These are phyloP conservation scores for Phellopilus nigrolimitatus DNA, from an alignment of 1,284 basidiomycete species.

Conservation along the genomic window DNA sequence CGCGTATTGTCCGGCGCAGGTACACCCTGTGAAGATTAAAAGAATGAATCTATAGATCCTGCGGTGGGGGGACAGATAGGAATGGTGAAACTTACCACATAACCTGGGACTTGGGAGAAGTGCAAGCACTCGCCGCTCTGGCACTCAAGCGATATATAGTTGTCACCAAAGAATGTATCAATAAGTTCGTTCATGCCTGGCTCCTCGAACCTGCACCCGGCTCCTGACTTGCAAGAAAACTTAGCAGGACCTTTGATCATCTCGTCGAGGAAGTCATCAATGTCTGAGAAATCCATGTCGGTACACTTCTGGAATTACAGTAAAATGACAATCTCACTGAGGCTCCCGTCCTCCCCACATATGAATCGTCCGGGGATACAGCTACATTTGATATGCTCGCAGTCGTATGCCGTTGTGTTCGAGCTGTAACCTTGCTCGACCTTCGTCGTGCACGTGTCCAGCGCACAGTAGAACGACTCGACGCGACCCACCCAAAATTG, in stretches of 20 bases:
- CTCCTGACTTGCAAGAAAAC: constrained; percentile 77
- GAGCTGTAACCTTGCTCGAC: constrained; percentile 51
- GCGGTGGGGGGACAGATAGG: not conserved
- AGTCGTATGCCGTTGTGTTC: constrained; percentile 75
- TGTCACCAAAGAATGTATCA: constrained; percentile 89
- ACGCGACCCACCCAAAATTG: constrained; percentile 96
- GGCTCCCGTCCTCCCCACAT: constrained; percentile 92
- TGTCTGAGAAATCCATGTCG: constrained; percentile 53
- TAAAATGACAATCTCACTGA: constrained; percentile 55
- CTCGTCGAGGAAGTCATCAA: constrained; percentile 87
- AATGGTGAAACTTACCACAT: constrained; percentile 53
- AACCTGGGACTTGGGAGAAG: constrained; percentile 91
- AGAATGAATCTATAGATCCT: not conserved
- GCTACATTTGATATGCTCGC: constrained; percentile 81
- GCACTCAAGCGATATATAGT: constrained; percentile 84
- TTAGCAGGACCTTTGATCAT: constrained; percentile 88
- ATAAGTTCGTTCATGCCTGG: constrained; percentile 96
- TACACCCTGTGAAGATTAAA: constrained; percentile 47
- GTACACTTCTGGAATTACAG: not conserved
- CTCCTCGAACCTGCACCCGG: constrained; percentile 86
- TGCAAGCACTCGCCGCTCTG: constrained; percentile 92
- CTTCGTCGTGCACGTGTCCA: constrained; percentile 62
- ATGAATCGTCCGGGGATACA: constrained; percentile 93
- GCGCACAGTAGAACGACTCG: constrained; percentile 93
- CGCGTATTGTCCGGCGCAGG: constrained; percentile 73